Conservation (phyloP, 2,329 filamentous ascomycete genomes). For the Fusarium avenaceum region DNA sequence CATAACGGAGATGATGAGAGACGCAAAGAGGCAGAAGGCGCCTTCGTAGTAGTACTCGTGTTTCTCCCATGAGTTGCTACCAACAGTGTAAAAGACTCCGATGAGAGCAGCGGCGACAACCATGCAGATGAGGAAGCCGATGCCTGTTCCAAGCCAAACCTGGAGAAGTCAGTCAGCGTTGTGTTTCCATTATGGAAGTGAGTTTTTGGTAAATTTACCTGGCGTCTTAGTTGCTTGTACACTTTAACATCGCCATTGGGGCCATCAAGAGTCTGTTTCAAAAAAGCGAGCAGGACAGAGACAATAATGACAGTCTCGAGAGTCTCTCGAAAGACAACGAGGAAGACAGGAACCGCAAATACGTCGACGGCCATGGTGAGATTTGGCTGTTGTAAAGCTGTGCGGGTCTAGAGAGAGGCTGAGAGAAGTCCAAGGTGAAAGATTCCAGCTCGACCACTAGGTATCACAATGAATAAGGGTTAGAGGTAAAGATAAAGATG, state of each 20-base stretch:
- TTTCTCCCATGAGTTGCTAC: conserved; percentile 73
- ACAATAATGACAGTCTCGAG: conserved; percentile 88
- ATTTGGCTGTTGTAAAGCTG: not conserved
- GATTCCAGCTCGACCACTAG: not conserved
- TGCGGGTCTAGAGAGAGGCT: not conserved
- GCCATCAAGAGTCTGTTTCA: conserved; percentile 82
- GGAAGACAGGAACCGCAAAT: conserved; percentile 86
- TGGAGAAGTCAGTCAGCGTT: conserved; percentile 28
- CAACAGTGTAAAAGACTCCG: conserved; percentile 77
- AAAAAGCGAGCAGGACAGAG: conserved; percentile 86
- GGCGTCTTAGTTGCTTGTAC: conserved; percentile 76
- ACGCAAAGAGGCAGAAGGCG: conserved; percentile 79
- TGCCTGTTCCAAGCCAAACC: conserved; percentile 73
- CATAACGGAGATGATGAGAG: conserved; percentile 84
- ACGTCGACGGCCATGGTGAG: conserved; percentile 73
- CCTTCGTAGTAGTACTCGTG: conserved; percentile 87
- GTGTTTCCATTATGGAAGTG: not conserved
- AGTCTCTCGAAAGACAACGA: conserved; percentile 89
- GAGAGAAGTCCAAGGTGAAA: conserved; percentile 3
- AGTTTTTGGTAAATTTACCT: conserved; percentile 60
- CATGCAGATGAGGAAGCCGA: conserved; percentile 75
- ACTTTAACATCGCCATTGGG: conserved; percentile 71
- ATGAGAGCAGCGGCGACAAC: conserved; percentile 76
- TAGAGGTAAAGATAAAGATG: not conserved
- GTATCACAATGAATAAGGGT: not conserved